phyloP scores from a whole-genome alignment of 805 yeast genomes.

The Candida nanaspora region DNA sequence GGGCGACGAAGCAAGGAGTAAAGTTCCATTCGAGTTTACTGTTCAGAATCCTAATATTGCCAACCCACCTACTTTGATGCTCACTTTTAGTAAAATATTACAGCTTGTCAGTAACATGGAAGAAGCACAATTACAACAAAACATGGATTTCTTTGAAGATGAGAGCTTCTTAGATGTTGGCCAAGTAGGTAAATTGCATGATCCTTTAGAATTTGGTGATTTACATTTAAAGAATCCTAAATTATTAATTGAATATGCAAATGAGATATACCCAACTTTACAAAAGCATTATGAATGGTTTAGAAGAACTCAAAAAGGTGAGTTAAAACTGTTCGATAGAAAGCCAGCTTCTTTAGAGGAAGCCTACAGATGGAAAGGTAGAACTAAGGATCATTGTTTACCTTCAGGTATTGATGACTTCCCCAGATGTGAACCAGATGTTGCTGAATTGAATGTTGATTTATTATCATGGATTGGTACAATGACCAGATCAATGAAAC shows the following conservation, averaged over 20 bases:
- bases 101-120: conserved; percentile 31
- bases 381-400: conserved; percentile 76
- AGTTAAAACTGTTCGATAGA: conserved; percentile 63
- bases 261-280: conserved; percentile 66
- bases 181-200: no score
- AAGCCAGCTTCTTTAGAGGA: conserved; percentile 44
- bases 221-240: conserved; percentile 52
- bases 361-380: conserved; percentile 89
- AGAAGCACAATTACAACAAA: neutral
- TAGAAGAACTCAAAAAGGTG: conserved; percentile 73
- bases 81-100: conserved; percentile 55
- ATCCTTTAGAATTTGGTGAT: conserved; percentile 37
- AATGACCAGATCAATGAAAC: conserved; percentile 77
- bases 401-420: conserved; percentile 96
- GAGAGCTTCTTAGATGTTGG: no score
- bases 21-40: conserved; percentile 78
- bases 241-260: conserved; percentile 50
- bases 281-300: conserved; percentile 81
- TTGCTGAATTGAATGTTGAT: conserved; percentile 88
- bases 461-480: conserved; percentile 89
- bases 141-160: neutral
- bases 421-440: conserved; percentile 82
- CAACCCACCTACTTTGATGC: conserved; percentile 90
- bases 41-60: conserved; percentile 87
- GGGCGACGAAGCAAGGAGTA: conserved; percentile 83